Base-by-base conservation (phyloP, 345 rosid genomes). In the Aethionema arabicum region DNA sequence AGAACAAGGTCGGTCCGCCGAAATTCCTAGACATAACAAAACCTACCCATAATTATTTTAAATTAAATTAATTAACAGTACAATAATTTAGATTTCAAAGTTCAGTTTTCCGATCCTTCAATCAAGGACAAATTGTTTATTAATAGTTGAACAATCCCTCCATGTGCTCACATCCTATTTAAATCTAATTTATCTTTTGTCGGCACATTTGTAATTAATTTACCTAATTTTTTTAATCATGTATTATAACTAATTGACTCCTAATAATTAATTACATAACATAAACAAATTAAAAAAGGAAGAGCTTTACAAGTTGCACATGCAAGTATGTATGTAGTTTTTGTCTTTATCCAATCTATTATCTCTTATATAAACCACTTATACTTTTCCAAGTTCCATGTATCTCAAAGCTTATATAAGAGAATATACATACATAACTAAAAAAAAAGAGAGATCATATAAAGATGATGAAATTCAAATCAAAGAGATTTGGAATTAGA, bases 401-500 rank as follows among this genome's bases (percentile, higher is more conserved):
- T 61, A 61, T 32, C 53, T 53, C 59, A 27, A 58, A 39, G 47
- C 42, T 15, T 36, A 4, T 21, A 21, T 15, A 11, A 61, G 11
- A 47, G 7, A 27, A 27, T 37, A 32, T 12, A 46, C 6, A 49
- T 6, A 12, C 21, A 39, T 9, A 21, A 12, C 4, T 5, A 32
- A 45, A 38, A 32, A n/a, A 9, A 35, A 35, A 38, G 35, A 11
- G 32, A 14, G 52, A 21, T 21, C 27, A 21, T 21, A 21, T 21
- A 75, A 66, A 71, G 8, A 85, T 79, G 88, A 79, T 85, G 66
- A 87, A 79, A 76, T 71, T 90, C 52, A 82, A 82, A 77, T 80
- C 92, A 9, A 90, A 80, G 78, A 83, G 78, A 69, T 83, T 87
- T 56, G 78, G 82, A 66, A 78, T 85, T 33, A 82, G 79, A 85